These are phyloP conservation scores for Colletotrichum caudatum DNA, from an alignment of 2,329 filamentous ascomycete species.

Conservation along the genomic window DNA sequence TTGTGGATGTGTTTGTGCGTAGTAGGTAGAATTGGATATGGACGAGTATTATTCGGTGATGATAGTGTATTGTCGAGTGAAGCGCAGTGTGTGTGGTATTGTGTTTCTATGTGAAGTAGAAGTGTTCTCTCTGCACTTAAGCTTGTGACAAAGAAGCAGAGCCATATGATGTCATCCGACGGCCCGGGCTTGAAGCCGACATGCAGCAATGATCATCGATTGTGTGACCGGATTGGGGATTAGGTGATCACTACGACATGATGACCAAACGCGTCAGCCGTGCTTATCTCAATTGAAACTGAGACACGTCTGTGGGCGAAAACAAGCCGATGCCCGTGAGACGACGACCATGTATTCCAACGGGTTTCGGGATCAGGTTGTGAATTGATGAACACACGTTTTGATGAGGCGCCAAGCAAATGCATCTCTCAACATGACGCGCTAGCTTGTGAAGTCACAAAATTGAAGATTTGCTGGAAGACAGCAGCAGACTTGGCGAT, in stretches of 20 bases:
- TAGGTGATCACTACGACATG: constrained; percentile 17
- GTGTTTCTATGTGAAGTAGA: too few relatives aligned
- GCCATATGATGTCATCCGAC: constrained; percentile 34
- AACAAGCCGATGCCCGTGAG: background rate
- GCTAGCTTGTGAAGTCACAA: background rate
- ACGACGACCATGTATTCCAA: background rate
- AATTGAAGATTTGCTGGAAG: too few relatives aligned
- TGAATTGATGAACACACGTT: background rate
- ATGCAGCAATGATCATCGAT: constrained; percentile 34
- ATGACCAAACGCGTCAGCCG: constrained; percentile 4
- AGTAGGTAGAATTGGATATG: background rate
- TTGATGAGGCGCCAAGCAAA: background rate
- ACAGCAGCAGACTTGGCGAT: background rate
- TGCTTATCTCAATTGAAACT: background rate
- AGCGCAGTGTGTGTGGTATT: background rate
- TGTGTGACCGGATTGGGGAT: constrained; percentile 14
- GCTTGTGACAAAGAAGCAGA: constrained; percentile 11
- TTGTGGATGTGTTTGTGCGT: background rate
- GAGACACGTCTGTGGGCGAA: background rate
- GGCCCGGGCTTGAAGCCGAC: background rate
- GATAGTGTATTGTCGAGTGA: background rate
- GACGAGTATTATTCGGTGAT: background rate
- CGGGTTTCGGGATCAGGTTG: background rate
- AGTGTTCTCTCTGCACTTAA: too few relatives aligned
- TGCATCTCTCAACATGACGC: background rate